Percentiles rank a stretch among this genome's conserved stretches.
phyloP scores from a whole-genome alignment of 768 basidiomycete species.

The Tricholomella constricta region DNA sequence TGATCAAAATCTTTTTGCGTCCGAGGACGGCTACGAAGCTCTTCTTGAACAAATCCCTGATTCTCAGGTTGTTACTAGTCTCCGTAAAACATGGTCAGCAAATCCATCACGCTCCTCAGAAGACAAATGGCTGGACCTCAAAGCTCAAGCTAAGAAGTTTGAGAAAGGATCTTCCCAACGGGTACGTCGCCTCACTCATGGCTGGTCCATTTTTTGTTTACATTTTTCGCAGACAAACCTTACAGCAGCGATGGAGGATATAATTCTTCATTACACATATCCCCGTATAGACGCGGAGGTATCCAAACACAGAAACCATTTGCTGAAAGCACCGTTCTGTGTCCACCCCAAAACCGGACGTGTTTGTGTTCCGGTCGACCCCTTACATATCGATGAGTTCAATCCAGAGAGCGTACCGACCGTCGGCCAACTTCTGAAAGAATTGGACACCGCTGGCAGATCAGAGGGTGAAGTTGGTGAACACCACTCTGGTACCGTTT shows the following conservation, averaged over 20 bases:
- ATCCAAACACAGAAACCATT: constrained; percentile 95
- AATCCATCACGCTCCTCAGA: constrained; percentile 56
- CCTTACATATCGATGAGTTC: constrained; percentile 72
- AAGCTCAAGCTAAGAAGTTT: constrained; percentile 35
- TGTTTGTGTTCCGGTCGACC: constrained; percentile 92
- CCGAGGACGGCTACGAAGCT: constrained; percentile 69
- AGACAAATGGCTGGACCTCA: constrained; percentile 76
- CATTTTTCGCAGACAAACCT: constrained; percentile 30
- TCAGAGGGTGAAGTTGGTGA: constrained; percentile 36
- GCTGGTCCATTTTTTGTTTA: not conserved
- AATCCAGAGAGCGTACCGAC: constrained; percentile 88
- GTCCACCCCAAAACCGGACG: constrained; percentile 95
- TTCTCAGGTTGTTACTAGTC: constrained; percentile 41
- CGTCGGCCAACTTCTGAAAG: constrained; percentile 75
- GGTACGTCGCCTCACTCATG: constrained; percentile 29
- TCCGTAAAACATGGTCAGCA: constrained; percentile 62
- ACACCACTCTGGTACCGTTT: constrained; percentile 49
- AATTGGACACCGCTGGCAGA: constrained; percentile 57
- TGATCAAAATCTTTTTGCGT: constrained; percentile 84
- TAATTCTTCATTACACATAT: constrained; percentile 92
- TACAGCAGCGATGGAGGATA: constrained; percentile 71
- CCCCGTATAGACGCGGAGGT: constrained; percentile 97
- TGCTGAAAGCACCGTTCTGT: constrained; percentile 97
- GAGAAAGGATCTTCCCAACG: constrained; percentile 31
- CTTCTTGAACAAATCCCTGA: constrained; percentile 80